Percentiles rank a stretch among this genome's conserved stretches.
These are phyloP conservation scores for Penicillium tannophilum DNA, from an alignment of 495 filamentous ascomycete genomes.

Conservation along the genomic window DNA sequence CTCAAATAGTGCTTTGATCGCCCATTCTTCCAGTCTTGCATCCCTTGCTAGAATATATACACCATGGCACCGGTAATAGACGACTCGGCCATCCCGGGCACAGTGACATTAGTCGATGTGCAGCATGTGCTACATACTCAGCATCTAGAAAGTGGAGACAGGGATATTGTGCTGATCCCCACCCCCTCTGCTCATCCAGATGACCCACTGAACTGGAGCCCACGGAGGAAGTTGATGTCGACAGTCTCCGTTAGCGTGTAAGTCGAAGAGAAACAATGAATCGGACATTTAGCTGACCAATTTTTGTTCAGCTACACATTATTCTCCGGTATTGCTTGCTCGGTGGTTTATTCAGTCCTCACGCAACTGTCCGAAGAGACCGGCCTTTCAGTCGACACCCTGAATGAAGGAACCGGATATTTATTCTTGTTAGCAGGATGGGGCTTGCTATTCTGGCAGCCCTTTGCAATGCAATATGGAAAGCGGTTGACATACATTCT, in stretches of 20 bases:
- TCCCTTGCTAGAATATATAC: background rate
- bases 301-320: constrained; percentile 53
- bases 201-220: constrained; percentile 65
- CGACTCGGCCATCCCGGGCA: constrained; percentile 52
- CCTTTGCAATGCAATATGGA: constrained; percentile 65
- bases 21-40: background rate
- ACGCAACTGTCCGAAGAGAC: constrained; percentile 59
- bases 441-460: constrained; percentile 71
- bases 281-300: background rate
- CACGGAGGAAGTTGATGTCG: constrained; percentile 54
- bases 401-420: constrained; percentile 65
- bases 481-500: constrained; percentile 65
- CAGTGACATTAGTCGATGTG: constrained; percentile 56
- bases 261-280: constrained; percentile 10
- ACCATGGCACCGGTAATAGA: constrained; percentile 40
- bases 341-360: constrained; percentile 64
- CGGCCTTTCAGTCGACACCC: constrained; percentile 51
- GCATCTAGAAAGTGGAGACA: constrained; percentile 39
- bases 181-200: constrained; percentile 59
- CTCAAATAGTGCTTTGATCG: background rate
- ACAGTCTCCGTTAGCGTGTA: constrained; percentile 50
- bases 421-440: constrained; percentile 65
- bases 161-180: constrained; percentile 62
- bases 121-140: constrained; percentile 49
- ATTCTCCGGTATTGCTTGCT: constrained; percentile 59